A percentile compares a stretch with the other conserved stretches of the same genome.
Conservation (phyloP, 768 basidiomycete species). For the Leccinum olivaceopallidum region DNA sequence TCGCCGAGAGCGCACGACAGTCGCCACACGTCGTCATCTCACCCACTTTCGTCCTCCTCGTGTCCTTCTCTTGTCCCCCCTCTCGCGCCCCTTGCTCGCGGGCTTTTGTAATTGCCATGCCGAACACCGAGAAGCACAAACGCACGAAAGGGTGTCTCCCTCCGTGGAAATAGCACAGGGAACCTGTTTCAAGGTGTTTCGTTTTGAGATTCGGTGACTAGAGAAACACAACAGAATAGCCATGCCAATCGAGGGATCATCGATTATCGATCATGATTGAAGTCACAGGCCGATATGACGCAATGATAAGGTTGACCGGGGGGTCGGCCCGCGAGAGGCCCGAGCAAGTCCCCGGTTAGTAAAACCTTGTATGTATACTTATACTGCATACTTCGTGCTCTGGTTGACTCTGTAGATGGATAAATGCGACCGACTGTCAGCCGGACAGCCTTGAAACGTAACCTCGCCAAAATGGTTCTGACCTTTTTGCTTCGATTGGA, state of each 20-base stretch:
- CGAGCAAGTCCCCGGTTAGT: neutral
- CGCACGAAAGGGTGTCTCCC: neutral
- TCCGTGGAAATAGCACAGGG: neutral
- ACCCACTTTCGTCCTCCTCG: too few species aligned
- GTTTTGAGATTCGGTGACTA: neutral
- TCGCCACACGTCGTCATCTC: too few species aligned
- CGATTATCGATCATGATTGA: neutral
- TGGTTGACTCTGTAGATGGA: neutral
- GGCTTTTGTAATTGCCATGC: too few species aligned
- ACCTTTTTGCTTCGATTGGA: neutral
- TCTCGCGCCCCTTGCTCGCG: too few species aligned
- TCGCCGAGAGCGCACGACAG: too few species aligned
- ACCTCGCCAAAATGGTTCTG: neutral
- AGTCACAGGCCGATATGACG: neutral
- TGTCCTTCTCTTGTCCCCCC: too few species aligned
- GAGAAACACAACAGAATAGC: neutral
- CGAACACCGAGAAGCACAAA: neutral
- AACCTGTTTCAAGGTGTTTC: neutral
- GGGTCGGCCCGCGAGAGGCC: neutral
- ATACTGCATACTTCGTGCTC: neutral
- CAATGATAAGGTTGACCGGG: neutral
- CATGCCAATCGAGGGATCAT: neutral
- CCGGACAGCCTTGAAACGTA: neutral
- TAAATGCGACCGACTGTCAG: too few species aligned
- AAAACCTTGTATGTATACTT: neutral